Evolutionary conservation across 2,329 filamentous ascomycete species (phyloP).

Genomic region (Paradendryphiella salina): DNA sequence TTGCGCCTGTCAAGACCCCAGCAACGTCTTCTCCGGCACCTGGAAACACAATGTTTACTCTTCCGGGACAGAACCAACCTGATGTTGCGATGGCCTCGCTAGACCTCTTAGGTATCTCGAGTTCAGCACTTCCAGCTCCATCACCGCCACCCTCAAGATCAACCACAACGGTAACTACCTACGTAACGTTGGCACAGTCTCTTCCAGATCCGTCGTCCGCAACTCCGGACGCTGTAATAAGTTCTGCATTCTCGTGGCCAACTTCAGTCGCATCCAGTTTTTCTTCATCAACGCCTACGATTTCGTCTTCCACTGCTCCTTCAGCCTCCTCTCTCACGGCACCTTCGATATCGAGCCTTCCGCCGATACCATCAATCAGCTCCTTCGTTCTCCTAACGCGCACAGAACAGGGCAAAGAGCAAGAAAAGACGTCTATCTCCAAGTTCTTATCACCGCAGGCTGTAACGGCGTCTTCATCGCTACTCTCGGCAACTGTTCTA

Average conservation of each 20-base stretch:
- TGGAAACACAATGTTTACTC: background rate
- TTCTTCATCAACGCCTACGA: no score
- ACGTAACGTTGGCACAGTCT: background rate
- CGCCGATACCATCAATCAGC: background rate
- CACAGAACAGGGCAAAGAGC: constrained; percentile 7
- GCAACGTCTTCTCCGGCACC: no score
- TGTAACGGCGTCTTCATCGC: background rate
- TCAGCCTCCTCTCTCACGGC: background rate
- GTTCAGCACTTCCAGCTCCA: background rate
- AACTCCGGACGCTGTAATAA: background rate
- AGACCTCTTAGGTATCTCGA: background rate
- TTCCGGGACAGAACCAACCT: constrained; percentile 18
- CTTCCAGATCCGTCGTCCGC: background rate
- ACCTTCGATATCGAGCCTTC: background rate
- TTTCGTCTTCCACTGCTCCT: no score
- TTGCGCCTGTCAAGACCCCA: no score
- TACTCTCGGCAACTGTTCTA: background rate
- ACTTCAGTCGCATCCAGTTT: background rate
- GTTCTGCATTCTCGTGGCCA: background rate
- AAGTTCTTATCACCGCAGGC: background rate
- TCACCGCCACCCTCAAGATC: background rate
- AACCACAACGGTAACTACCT: background rate
- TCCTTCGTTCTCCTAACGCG: constrained; percentile 9
- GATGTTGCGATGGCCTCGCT: background rate
- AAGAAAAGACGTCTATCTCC: background rate